A percentile compares a stretch with the other conserved stretches of the same genome.
Conservation (phyloP, 345 rosid species). For the Pelargonium nanum region DNA sequence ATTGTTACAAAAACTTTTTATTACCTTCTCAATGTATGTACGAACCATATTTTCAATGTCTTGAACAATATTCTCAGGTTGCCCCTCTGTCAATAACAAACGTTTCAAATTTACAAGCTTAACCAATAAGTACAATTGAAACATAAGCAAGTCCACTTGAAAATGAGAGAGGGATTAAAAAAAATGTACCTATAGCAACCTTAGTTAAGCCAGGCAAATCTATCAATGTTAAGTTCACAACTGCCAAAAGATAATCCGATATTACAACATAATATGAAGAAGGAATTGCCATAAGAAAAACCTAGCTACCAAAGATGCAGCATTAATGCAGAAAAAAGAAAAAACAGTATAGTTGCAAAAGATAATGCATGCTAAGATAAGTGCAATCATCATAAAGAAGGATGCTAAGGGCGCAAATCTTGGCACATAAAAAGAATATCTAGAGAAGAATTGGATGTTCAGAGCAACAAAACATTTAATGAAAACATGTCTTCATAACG, state of each 20-base stretch:
- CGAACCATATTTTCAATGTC: conserved; percentile 63
- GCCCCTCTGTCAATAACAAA: conserved; percentile 40
- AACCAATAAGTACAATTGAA: no score
- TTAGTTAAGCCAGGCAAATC: conserved; percentile 69
- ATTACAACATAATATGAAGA: not conserved
- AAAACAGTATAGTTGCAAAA: not conserved
- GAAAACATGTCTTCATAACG: not conserved
- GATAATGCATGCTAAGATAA: not conserved
- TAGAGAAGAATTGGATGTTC: not conserved
- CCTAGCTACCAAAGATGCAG: not conserved
- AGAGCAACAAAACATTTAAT: not conserved
- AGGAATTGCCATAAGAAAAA: not conserved
- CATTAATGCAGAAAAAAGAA: not conserved
- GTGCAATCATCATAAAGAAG: not conserved
- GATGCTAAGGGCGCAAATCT: not conserved
- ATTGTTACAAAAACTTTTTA: not conserved
- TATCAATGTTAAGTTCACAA: conserved; percentile 57
- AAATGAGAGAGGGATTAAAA: not conserved
- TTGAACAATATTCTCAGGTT: conserved; percentile 43
- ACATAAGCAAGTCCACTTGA: not conserved
- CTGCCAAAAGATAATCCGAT: conserved; percentile 19
- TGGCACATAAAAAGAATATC: not conserved
- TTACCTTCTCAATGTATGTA: conserved; percentile 52
- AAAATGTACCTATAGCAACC: conserved; percentile 49
- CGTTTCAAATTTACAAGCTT: conserved; percentile 6